Evolutionary conservation across 2,329 filamentous ascomycete genomes (phyloP).

Genomic region (Ceratocystis colombiana): DNA sequence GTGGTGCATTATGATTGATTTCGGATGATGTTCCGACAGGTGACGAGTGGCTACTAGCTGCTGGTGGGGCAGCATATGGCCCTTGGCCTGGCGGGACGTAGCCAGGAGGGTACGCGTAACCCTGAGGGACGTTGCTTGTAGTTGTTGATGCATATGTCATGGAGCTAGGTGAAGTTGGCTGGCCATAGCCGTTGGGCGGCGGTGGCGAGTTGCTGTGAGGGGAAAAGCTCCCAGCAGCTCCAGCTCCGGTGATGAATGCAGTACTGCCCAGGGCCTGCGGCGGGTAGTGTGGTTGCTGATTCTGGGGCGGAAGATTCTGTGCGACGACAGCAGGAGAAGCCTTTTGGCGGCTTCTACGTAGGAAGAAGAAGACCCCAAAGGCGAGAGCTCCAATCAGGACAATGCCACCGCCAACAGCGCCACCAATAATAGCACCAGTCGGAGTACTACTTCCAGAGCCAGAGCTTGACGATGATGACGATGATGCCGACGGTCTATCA

Average conservation of each 20-base stretch:
- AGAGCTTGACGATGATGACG: conserved; percentile 10
- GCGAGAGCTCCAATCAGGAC: conserved; percentile 36
- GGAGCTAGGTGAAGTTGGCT: conserved; percentile 1
- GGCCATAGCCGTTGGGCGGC: conserved; percentile 1
- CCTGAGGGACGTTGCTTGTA: conserved; percentile 28
- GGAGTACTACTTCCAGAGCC: conserved; percentile 28
- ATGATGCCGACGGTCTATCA: not conserved
- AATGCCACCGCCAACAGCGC: conserved; percentile 31
- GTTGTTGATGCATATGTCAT: conserved; percentile 22
- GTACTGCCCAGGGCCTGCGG: not conserved
- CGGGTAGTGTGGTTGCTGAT: not conserved
- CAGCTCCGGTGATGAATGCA: not conserved
- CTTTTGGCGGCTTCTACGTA: conserved; percentile 31
- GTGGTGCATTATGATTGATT: conserved; percentile 9
- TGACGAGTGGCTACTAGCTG: not conserved
- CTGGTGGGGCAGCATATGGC: conserved; percentile 24
- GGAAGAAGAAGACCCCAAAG: conserved; percentile 35
- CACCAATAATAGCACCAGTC: conserved; percentile 36
- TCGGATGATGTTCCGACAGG: conserved; percentile 9
- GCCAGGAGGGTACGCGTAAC: conserved; percentile 26
- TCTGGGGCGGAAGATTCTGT: not conserved
- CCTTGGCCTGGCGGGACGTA: conserved; percentile 31
- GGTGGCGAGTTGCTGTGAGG: not conserved
- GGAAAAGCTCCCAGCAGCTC: not conserved
- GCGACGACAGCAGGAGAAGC: not conserved